Conservation (phyloP, 495 filamentous ascomycete species). For the Aspergillus egyptiacus region DNA sequence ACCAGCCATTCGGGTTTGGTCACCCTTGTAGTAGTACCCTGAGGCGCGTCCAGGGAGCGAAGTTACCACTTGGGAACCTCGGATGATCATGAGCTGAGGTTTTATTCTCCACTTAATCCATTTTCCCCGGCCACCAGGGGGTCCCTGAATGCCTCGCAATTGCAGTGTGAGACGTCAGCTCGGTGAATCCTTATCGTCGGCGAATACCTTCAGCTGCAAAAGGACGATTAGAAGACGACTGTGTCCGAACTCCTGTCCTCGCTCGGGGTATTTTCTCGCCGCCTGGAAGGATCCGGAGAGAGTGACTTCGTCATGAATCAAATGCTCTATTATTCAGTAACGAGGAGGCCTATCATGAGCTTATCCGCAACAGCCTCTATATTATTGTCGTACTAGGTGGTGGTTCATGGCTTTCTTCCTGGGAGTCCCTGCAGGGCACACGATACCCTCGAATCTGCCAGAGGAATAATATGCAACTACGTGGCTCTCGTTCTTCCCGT, state of each 20-base stretch:
- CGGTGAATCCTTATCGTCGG: neutral
- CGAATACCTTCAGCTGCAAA: neutral
- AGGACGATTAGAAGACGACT: conserved; percentile 13
- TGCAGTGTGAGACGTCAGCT: conserved; percentile 6
- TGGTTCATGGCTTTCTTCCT: conserved; percentile 6
- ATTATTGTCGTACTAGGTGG: neutral
- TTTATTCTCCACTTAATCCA: conserved; percentile 1
- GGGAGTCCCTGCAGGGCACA: conserved; percentile 18
- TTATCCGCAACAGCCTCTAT: neutral
- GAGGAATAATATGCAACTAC: conserved; percentile 18
- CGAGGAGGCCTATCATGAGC: neutral
- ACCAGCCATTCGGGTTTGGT: neutral
- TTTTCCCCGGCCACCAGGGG: neutral
- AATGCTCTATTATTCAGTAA: neutral
- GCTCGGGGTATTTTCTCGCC: conserved; percentile 10
- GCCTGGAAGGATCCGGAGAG: neutral
- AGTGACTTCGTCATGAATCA: neutral
- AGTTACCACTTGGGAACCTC: conserved; percentile 5
- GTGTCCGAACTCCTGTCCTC: neutral
- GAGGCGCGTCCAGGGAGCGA: neutral
- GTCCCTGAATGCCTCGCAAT: conserved; percentile 8
- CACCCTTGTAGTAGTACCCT: conserved; percentile 1
- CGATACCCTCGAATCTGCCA: conserved; percentile 14
- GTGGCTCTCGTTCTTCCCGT: conserved; percentile 20
- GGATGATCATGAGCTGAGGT: conserved; percentile 3